A percentile compares a stretch with the other conserved stretches of the same genome.
phyloP scores from a whole-genome alignment of 176 grass and related monocot species.

The Carex pumila region DNA sequence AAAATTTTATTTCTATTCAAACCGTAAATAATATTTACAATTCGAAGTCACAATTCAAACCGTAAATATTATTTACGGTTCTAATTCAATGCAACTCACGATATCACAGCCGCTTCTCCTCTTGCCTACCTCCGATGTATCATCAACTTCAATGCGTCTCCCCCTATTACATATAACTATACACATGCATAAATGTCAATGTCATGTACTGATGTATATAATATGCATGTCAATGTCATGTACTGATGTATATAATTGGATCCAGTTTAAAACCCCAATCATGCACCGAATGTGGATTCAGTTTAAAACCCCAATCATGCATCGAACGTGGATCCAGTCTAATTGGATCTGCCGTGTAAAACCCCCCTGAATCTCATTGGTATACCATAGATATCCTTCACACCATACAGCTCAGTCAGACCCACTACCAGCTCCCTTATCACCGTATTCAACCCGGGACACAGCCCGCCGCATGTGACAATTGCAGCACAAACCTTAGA shows the following conservation, averaged over 20 bases:
- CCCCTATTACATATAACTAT: slow-evolving; percentile 66
- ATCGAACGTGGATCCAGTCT: slow-evolving; percentile 41
- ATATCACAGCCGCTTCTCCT: no score
- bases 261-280: no score
- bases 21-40: no score
- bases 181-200: not conserved
- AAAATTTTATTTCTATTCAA: no score
- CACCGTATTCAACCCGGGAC: slow-evolving; percentile 85
- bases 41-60: no score
- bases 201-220: not conserved
- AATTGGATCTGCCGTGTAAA: slow-evolving; percentile 59
- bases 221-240: no score
- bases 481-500: slow-evolving; percentile 51
- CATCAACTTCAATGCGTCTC: no score
- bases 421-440: slow-evolving; percentile 81
- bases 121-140: no score
- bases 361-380: slow-evolving; percentile 65
- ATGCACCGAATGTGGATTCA: no score
- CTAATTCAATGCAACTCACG: no score
- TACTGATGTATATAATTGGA: no score
- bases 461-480: slow-evolving; percentile 88
- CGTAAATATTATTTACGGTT: no score
- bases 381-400: slow-evolving; percentile 64
- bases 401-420: slow-evolving; percentile 66
- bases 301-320: slow-evolving; percentile 59